Evolutionary conservation across 2,329 filamentous ascomycete species (phyloP).

Genomic region (Hypoxylon sp.): DNA sequence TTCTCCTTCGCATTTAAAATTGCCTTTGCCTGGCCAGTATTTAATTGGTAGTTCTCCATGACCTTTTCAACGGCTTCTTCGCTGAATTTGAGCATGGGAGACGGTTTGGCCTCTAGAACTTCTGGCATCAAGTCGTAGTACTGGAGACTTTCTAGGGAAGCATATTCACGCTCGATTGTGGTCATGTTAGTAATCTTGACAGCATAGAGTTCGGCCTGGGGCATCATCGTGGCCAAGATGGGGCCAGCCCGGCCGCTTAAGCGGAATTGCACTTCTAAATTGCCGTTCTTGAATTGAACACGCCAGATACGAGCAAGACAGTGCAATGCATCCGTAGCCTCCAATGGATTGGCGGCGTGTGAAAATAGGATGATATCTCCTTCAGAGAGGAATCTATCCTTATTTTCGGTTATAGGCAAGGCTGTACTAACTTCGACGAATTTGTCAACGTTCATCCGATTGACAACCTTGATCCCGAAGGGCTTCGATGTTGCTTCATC

Average conservation of each 20-base stretch:
- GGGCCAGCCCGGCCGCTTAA: slow-evolving; percentile 77
- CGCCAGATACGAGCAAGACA: slow-evolving; percentile 89
- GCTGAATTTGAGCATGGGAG: slow-evolving; percentile 85
- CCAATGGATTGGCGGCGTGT: slow-evolving; percentile 78
- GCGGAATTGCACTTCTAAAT: slow-evolving; percentile 87
- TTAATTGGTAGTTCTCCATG: slow-evolving; percentile 85
- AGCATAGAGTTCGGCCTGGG: slow-evolving; percentile 78
- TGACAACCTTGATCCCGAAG: slow-evolving; percentile 90
- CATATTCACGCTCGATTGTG: slow-evolving; percentile 95
- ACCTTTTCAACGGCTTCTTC: slow-evolving; percentile 79
- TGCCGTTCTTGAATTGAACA: slow-evolving; percentile 83
- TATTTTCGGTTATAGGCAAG: slow-evolving; percentile 78
- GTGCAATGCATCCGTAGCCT: slow-evolving; percentile 76
- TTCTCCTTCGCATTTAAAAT: slow-evolving; percentile 94
- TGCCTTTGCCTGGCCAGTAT: slow-evolving; percentile 89
- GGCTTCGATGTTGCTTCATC: slow-evolving; percentile 86
- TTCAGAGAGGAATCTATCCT: slow-evolving; percentile 81
- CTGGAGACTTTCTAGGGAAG: slow-evolving; percentile 88
- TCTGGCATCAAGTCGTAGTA: slow-evolving; percentile 98
- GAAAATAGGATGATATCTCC: slow-evolving; percentile 93
- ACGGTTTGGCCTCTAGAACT: slow-evolving; percentile 89
- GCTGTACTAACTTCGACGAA: slow-evolving; percentile 93
- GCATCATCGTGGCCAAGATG: slow-evolving; percentile 74
- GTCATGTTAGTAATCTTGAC: slow-evolving; percentile 93
- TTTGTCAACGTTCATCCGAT: slow-evolving; percentile 89